Base-by-base conservation (phyloP, 129 eudicot genomes). In the Glebionis coronaria region DNA sequence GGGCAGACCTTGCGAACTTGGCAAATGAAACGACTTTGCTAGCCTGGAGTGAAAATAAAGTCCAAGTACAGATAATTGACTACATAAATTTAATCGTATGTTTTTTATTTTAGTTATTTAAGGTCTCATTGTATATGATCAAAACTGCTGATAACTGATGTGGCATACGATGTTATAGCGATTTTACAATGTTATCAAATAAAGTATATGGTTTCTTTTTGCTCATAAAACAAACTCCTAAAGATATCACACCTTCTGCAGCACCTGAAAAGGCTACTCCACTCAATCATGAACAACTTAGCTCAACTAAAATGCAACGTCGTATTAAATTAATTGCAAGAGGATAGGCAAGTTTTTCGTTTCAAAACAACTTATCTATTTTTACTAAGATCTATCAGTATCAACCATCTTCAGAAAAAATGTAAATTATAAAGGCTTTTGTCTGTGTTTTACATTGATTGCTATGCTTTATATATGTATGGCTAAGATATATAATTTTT, bases 291-390 rank as follows among this genome's bases (percentile, higher is more conserved):
- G 95, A 85, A 73, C 91, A 86, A 68, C 84, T 93, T 61, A 88
- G 90, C 63, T 52, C 81, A 23, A 82, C 80, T 67, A 96, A 86
- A 69, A 84, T 87, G 83, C 84, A 79, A 61, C 95, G 86, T 58
- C 82, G 98, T 28, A 84, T 93, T 25, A 86, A n/a, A 84, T 77
- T 77, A 88, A 47, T 78, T 93, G 75, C 95, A 80, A 67, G 91
- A 84, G 69, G 87, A 93, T 68, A 84, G 92, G 98, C 84, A 77
- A 35, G 55, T 49, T 58, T 69, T 9, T 12, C 35, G 9, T 65
- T 29, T 62, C 13, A 9, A n/a, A 29, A 31, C 66, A 23, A 4
- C 12, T n/a, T 55, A 19, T 63, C 47, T 25, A 9, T 9, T n/a
- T 50, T 68, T 40, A 23, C 49, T 23, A 27, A 31, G 46, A 5